These are phyloP conservation scores for Halophytophthora batemanensis DNA, from an alignment of 352 stramenopile genomes.

Conservation along the genomic window DNA sequence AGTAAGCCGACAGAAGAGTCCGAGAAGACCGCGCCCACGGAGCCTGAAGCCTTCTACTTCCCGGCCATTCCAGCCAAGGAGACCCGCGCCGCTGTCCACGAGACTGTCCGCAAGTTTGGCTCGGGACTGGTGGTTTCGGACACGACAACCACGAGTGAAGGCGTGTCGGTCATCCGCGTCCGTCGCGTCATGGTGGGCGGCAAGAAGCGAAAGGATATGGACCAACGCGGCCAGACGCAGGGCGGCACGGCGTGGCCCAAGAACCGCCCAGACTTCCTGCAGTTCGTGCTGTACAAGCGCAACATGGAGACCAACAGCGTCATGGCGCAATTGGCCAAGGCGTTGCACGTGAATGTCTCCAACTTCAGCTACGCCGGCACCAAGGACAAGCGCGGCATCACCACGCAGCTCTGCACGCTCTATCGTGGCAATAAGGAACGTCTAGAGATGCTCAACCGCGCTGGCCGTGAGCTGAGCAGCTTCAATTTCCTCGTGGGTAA, in stretches of 20 bases:
- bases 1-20: slow-evolving; percentile 4
- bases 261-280: slow-evolving; percentile 86
- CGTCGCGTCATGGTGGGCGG: slow-evolving; percentile 75
- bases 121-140: slow-evolving; percentile 75
- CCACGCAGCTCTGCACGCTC: slow-evolving; percentile 93
- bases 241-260: slow-evolving; percentile 47
- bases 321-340: slow-evolving; percentile 77
- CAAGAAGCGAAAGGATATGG: slow-evolving; percentile 85
- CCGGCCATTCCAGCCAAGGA: slow-evolving; percentile 81
- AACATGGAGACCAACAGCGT: slow-evolving; percentile 94
- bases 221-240: slow-evolving; percentile 36
- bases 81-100: slow-evolving; percentile 81
- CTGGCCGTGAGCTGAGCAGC: slow-evolving; percentile 56
- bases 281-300: slow-evolving; percentile 97
- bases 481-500: slow-evolving; percentile 93
- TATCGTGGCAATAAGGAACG: slow-evolving; percentile 77
- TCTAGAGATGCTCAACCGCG: slow-evolving; percentile 75
- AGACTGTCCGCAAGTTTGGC: slow-evolving; percentile 70
- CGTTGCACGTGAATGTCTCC: slow-evolving; percentile 63
- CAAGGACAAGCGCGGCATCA: slow-evolving; percentile 97
- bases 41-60: slow-evolving; percentile 58
- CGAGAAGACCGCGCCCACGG: slow-evolving; percentile 9
- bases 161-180: slow-evolving; percentile 68
- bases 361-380: slow-evolving; percentile 93
- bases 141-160: slow-evolving; percentile 72